Conservation (phyloP, 129 eudicot genomes). For the Daucus carota region DH1_v3.0 NC_030385.2:28367001-28367500, state of each 20-base stretch:
- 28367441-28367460: conserved; percentile 90
- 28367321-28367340: neutral
- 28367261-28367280: neutral
- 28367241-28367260: neutral
- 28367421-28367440: conserved; percentile 84
- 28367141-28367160: neutral
- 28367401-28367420: conserved; percentile 86
- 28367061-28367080: no score
- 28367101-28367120: no score
- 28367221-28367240: neutral
- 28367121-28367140: neutral
- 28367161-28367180: neutral
- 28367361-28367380: neutral
- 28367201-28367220: neutral
- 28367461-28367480: conserved; percentile 84
- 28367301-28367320: neutral
- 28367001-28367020: no score
- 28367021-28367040: neutral
- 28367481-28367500: conserved; percentile 79
- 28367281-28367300: neutral
- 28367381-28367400: conserved; percentile 58
- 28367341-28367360: neutral
- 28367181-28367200: neutral
- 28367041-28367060: no score
- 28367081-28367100: neutral